phyloP scores from a whole-genome alignment of 805 yeast genomes.

The Saccharomycopsis sp. region DNA sequence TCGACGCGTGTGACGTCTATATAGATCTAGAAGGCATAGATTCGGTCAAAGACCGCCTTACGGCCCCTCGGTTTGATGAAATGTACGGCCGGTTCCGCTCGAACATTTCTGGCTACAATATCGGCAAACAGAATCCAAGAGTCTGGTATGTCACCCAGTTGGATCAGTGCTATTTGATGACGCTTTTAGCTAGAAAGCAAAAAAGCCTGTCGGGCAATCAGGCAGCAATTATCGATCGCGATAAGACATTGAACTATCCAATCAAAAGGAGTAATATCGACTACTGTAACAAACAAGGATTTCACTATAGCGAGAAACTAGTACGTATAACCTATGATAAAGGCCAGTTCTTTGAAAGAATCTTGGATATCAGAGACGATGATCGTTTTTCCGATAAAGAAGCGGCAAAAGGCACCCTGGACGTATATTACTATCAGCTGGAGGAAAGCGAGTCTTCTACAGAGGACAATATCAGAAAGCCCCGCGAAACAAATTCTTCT shows the following conservation, averaged over 20 bases:
- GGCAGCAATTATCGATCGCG: constrained; percentile 5
- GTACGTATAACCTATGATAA: constrained; percentile 10
- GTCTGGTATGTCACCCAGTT: constrained; percentile 7
- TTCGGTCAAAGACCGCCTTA: neutral
- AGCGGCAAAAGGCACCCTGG: neutral
- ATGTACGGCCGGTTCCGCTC: neutral
- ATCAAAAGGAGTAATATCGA: neutral
- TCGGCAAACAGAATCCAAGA: neutral
- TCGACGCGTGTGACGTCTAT: neutral
- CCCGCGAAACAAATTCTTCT: neutral
- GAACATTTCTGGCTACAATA: neutral
- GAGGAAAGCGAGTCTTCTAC: neutral
- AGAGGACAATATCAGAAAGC: neutral
- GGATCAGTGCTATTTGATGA: constrained; percentile 11
- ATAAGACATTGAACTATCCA: constrained; percentile 8
- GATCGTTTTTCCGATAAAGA: neutral
- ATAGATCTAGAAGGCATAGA: neutral
- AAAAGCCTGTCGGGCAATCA: neutral
- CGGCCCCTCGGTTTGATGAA: constrained; percentile 3
- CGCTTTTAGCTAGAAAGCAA: constrained; percentile 4
- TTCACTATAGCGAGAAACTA: neutral
- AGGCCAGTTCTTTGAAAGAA: constrained; percentile 7
- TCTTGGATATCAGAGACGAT: neutral
- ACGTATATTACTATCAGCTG: neutral
- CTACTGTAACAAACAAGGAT: neutral